These are phyloP conservation scores for Fagopyrum homotropicum DNA, from an alignment of 148 eudicot species.

Conservation along the genomic window DNA sequence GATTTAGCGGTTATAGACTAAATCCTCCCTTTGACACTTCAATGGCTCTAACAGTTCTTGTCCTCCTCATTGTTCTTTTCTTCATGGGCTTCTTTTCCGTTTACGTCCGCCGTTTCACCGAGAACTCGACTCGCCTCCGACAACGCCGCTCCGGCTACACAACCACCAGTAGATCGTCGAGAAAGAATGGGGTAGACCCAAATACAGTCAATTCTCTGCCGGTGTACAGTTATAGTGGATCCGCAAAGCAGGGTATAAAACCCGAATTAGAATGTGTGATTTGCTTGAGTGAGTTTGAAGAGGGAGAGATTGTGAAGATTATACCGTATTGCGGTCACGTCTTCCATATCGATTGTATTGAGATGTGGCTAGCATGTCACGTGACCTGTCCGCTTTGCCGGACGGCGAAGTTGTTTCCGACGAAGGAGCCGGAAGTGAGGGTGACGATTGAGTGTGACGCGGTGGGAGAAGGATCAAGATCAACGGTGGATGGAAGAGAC, in stretches of 20 bases:
- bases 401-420: slow-evolving; percentile 19
- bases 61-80: slow-evolving; percentile 56
- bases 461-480: not conserved
- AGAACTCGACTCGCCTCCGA: slow-evolving; percentile 14
- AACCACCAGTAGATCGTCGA: not conserved
- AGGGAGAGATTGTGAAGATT: slow-evolving; percentile 34
- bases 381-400: slow-evolving; percentile 72
- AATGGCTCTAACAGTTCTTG: slow-evolving; percentile 44
- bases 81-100: slow-evolving; percentile 69
- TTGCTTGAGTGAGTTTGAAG: slow-evolving; percentile 49
- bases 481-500: slow-evolving; percentile 12
- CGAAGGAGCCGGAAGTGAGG: slow-evolving; percentile 1
- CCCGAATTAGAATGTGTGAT: slow-evolving; percentile 32
- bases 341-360: slow-evolving; percentile 44
- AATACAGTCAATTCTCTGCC: slow-evolving; percentile 35
- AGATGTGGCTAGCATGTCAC: slow-evolving; percentile 60
- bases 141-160: slow-evolving; percentile 3
- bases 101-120: slow-evolving; percentile 51
- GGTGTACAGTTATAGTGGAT: slow-evolving; percentile 26
- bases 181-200: slow-evolving; percentile 29
- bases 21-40: slow-evolving; percentile 45
- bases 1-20: slow-evolving; percentile 13
- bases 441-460: slow-evolving; percentile 10
- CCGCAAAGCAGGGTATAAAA: slow-evolving; percentile 22
- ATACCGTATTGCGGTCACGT: slow-evolving; percentile 51